phyloP scores from a whole-genome alignment of 345 rosid genomes.

The Eucalyptus polyanthemos region DNA sequence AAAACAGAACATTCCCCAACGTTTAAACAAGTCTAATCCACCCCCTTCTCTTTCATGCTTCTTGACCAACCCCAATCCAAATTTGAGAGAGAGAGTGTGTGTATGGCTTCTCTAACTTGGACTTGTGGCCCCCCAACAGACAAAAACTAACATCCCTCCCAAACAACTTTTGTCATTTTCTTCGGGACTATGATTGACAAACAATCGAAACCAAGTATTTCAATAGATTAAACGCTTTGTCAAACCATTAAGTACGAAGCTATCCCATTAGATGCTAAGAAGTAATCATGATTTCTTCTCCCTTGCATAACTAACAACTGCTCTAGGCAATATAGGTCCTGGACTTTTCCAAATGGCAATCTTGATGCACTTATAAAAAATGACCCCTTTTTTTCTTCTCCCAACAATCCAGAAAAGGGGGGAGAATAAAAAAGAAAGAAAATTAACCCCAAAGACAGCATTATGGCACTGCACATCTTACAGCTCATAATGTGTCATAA shows the following conservation, averaged over 20 bases:
- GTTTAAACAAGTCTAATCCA: not conserved
- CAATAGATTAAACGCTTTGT: not conserved
- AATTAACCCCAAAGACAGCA: not conserved
- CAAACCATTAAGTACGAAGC: not conserved
- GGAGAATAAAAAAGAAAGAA: not conserved
- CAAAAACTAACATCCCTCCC: not conserved
- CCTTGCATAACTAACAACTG: not conserved
- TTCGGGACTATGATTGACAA: not conserved
- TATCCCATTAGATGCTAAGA: not conserved
- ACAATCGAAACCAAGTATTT: not conserved
- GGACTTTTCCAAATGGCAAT: not conserved
- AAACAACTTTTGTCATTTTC: not conserved
- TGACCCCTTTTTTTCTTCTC: not conserved
- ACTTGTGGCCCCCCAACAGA: not conserved
- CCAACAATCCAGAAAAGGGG: not conserved
- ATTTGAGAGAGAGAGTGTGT: not conserved
- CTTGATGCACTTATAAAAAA: not conserved
- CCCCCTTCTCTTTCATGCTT: not conserved
- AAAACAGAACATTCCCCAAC: not conserved
- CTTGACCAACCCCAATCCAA: not conserved
- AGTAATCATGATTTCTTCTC: not conserved
- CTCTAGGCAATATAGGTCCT: not conserved
- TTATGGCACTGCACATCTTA: not conserved
- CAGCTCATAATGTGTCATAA: not conserved
- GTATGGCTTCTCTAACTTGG: not conserved